A percentile compares a stretch with the other conserved stretches of the same genome.
These are phyloP conservation scores for Vitis hybrid DNA, from an alignment of 177 flowering plant species.

Conservation along the genomic window DNA sequence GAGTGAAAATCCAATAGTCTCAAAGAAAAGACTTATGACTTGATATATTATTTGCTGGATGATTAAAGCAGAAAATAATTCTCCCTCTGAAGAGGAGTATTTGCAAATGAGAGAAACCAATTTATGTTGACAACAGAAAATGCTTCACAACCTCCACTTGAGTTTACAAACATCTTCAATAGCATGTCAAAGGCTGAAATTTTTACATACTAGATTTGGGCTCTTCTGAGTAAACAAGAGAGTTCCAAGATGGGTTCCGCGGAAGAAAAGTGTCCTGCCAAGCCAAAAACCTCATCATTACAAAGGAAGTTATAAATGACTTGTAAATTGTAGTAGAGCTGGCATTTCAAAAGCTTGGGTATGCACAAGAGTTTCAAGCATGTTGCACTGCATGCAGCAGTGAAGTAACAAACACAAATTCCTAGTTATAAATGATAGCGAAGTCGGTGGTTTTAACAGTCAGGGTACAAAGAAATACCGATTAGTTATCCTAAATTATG, in stretches of 20 bases:
- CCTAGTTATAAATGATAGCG: background rate
- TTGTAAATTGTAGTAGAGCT: no score
- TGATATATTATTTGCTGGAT: no score
- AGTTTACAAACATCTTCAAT: background rate
- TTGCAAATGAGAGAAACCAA: background rate
- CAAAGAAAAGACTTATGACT: no score
- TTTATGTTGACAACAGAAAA: background rate
- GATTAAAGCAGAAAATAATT: background rate
- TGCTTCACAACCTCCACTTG: background rate
- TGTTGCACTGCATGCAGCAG: background rate
- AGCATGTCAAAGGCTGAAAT: background rate
- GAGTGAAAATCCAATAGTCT: no score
- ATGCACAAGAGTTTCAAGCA: background rate
- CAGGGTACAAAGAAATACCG: no score
- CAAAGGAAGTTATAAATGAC: background rate
- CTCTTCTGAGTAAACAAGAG: conserved; percentile 31
- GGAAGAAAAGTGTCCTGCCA: conserved; percentile 65
- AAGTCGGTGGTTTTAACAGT: background rate
- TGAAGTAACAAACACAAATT: background rate
- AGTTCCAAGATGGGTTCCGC: conserved; percentile 46
- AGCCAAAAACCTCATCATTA: background rate
- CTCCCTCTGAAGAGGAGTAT: background rate
- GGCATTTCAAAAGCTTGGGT: background rate
- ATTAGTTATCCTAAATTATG: no score
- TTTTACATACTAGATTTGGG: conserved; percentile 31